Evolutionary conservation across 176 grass and related monocot species (phyloP).

Genomic region (Dendrocalamus sinicus): DNA sequence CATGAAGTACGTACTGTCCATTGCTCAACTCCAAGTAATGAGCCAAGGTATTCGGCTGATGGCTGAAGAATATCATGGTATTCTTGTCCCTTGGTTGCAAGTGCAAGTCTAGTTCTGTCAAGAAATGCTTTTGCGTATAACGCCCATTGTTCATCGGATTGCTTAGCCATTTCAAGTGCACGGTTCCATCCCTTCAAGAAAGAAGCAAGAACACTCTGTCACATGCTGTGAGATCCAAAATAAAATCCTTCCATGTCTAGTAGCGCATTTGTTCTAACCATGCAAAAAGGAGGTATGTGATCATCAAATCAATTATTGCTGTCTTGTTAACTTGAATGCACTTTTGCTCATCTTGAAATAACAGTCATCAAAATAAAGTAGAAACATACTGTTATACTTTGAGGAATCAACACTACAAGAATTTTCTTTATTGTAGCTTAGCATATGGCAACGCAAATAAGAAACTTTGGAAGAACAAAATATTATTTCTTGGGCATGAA

Average conservation of each 20-base stretch:
- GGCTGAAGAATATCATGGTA: conserved; percentile 86
- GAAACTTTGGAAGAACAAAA: not conserved
- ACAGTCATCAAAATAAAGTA: not conserved
- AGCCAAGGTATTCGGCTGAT: conserved; percentile 94
- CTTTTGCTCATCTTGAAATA: not conserved
- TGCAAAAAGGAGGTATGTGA: not conserved
- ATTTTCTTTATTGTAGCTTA: not conserved
- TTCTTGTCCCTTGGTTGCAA: conserved; percentile 85
- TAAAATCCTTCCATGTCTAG: not conserved
- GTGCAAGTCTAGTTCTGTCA: conserved; percentile 88
- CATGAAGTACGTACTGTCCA: conserved; percentile 66
- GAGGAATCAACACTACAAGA: not conserved
- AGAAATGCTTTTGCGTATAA: conserved; percentile 95
- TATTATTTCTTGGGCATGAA: not conserved
- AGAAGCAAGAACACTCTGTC: conserved; percentile 23
- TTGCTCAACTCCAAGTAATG: conserved; percentile 78
- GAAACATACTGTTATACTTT: too few species aligned
- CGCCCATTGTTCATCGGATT: conserved; percentile 80
- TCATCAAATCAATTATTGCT: not conserved
- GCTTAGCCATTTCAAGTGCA: conserved; percentile 76
- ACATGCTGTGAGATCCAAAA: not conserved
- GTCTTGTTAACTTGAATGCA: not conserved
- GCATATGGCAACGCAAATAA: not conserved
- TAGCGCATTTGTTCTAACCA: not conserved
- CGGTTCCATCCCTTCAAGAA: conserved; percentile 82